Conservation (phyloP, 1,284 basidiomycete species). For the Tylopilus orsonianus region DNA sequence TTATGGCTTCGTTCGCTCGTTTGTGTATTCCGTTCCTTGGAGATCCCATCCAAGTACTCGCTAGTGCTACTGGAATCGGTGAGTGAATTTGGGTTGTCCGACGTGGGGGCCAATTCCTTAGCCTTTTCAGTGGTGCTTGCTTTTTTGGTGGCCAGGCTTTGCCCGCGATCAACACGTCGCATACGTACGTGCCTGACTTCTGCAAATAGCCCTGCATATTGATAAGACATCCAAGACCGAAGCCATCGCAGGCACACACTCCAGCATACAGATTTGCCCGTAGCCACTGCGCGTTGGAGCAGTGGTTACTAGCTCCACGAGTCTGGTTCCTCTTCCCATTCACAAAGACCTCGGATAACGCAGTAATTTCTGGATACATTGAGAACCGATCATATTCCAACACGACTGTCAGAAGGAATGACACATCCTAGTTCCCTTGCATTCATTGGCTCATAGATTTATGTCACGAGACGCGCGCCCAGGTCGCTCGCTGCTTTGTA, state of each 20-base stretch:
- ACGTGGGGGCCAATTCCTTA: not conserved
- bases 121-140: not conserved
- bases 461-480: no score
- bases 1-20: constrained; percentile 2
- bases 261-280: constrained; percentile 5
- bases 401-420: no score
- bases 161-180: not conserved
- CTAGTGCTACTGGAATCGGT: constrained; percentile 5
- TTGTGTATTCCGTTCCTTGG: not conserved
- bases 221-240: not conserved
- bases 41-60: not conserved
- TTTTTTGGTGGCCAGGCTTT: not conserved
- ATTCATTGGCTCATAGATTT: no score
- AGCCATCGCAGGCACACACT: not conserved
- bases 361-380: no score
- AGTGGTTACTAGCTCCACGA: not conserved
- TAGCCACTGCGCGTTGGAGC: not conserved
- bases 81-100: not conserved
- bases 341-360: no score
- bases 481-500: no score
- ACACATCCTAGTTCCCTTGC: no score
- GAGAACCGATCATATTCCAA: no score
- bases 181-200: not conserved
- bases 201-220: not conserved
- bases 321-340: no score